phyloP scores from a whole-genome alignment of 768 basidiomycete genomes.

The Suillus subalutaceus region DNA sequence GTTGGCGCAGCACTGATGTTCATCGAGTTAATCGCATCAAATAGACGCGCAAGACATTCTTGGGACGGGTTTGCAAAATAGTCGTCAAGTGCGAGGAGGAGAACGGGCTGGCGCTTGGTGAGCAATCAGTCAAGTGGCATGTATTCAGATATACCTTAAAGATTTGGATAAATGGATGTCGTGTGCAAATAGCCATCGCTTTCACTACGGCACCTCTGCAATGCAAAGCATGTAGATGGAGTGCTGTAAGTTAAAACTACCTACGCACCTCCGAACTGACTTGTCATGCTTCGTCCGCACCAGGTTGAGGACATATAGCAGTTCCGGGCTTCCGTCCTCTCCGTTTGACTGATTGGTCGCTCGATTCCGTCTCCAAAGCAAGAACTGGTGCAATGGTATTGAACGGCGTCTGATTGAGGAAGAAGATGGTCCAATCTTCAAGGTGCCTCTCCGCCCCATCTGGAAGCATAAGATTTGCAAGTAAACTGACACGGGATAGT shows the following conservation, averaged over 20 bases:
- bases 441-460: slow-evolving; percentile 95
- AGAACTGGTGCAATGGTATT: slow-evolving; percentile 86
- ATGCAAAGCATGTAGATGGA: slow-evolving; percentile 7
- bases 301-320: slow-evolving; percentile 88
- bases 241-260: slow-evolving; percentile 6
- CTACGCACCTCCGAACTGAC: slow-evolving; percentile 67
- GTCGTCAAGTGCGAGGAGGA: slow-evolving; percentile 93
- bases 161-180: slow-evolving; percentile 93
- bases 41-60: slow-evolving; percentile 86
- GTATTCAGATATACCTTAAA: slow-evolving; percentile 68
- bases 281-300: slow-evolving; percentile 93
- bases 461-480: slow-evolving; percentile 98
- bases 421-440: slow-evolving; percentile 99
- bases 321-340: slow-evolving; percentile 42
- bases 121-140: slow-evolving; percentile 15
- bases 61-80: slow-evolving; percentile 90
- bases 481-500: slow-evolving; percentile 53
- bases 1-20: slow-evolving; percentile 78
- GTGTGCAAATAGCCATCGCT: slow-evolving; percentile 92
- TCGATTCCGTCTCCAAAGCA: slow-evolving; percentile 58
- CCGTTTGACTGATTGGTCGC: slow-evolving; percentile 28
- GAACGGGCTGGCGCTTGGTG: slow-evolving; percentile 69
- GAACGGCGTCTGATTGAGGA: slow-evolving; percentile 91
- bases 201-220: slow-evolving; percentile 90
- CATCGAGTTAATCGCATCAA: slow-evolving; percentile 93